Conservation (phyloP, 805 yeast genomes). For the Limtongozyma cylindracea region DNA sequence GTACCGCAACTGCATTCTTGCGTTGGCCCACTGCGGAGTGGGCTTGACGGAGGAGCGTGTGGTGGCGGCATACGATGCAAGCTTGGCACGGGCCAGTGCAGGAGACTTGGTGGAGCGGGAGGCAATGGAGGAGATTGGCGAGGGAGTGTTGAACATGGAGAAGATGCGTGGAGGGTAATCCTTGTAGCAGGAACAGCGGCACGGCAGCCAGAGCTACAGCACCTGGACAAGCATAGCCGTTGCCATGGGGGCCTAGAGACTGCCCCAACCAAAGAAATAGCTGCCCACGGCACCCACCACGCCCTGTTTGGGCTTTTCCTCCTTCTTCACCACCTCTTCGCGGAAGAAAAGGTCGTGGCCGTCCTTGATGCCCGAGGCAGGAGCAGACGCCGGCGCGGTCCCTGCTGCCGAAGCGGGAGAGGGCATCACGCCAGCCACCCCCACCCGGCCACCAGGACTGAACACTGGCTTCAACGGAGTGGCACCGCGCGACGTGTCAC, state of each 20-base stretch:
- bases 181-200: too few species aligned
- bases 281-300: slow-evolving; percentile 9
- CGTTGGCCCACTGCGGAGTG: slow-evolving; percentile 62
- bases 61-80: slow-evolving; percentile 68
- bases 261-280: slow-evolving; percentile 17
- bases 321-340: slow-evolving; percentile 4
- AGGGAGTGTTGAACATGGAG: slow-evolving; percentile 43
- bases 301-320: slow-evolving; percentile 5
- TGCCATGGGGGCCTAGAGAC: too few species aligned
- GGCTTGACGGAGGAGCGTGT: slow-evolving; percentile 72
- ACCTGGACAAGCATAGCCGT: too few species aligned
- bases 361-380: slow-evolving; percentile 12
- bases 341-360: slow-evolving; percentile 13
- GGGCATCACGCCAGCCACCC: too few species aligned
- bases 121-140: slow-evolving; percentile 13
- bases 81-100: too few species aligned
- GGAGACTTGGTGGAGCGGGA: slow-evolving; percentile 14
- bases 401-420: slow-evolving; percentile 1
- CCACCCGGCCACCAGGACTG: slow-evolving; percentile 1
- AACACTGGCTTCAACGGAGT: slow-evolving; percentile 1
- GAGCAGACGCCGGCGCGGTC: slow-evolving; percentile 5
- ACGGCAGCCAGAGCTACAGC: too few species aligned
- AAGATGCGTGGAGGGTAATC: slow-evolving; percentile 70
- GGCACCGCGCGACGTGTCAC: slow-evolving; percentile 1
- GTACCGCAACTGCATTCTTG: slow-evolving; percentile 63